phyloP scores from a whole-genome alignment of 441 rosid genomes.

The Dalechampia spathulata region DNA sequence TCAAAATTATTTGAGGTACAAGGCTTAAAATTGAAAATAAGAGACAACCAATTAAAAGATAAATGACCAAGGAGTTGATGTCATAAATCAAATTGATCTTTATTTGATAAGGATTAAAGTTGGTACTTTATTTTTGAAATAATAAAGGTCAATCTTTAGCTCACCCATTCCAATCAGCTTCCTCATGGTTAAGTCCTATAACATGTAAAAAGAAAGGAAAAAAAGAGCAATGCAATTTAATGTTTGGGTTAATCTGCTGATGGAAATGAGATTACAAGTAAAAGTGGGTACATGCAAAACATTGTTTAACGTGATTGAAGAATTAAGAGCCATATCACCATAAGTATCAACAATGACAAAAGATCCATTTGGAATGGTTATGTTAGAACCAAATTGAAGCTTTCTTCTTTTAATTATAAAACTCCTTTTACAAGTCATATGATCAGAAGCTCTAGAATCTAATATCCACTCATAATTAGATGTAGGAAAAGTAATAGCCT shows the following conservation, averaged over 20 bases:
- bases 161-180: slow-evolving; percentile 6
- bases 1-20: neutral
- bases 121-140: neutral
- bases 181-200: neutral
- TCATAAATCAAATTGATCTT: neutral
- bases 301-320: neutral
- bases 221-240: neutral
- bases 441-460: no score
- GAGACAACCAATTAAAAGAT: neutral
- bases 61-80: neutral
- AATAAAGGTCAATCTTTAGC: neutral
- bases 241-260: neutral
- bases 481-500: no score
- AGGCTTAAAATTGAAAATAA: neutral
- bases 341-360: neutral
- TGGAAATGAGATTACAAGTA: neutral
- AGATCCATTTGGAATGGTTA: neutral
- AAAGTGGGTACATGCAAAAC: neutral
- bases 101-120: no score
- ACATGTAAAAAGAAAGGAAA: neutral
- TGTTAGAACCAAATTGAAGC: no score
- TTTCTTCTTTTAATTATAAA: no score
- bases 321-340: neutral
- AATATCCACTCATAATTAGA: no score
- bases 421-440: no score